Evolutionary conservation across 78 protist genomes (phyloP).

Genomic region (Chrysochromulina tobinii): DNA sequence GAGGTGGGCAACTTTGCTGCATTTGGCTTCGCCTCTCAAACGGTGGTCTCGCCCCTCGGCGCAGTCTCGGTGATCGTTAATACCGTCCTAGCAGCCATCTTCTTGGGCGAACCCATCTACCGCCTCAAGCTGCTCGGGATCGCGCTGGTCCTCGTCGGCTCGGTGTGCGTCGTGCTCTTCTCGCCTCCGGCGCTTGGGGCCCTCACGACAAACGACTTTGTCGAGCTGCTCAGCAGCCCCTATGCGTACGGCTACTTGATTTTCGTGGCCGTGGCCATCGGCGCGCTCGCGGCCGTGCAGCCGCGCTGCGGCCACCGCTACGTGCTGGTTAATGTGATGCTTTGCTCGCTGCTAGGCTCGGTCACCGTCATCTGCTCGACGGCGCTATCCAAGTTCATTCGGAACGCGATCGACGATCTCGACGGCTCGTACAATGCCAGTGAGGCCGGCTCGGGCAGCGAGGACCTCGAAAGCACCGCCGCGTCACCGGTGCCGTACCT

Average conservation of each 20-base stretch:
- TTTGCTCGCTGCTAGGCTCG: constrained; percentile 11
- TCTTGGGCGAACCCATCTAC: not conserved
- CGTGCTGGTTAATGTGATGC: not conserved
- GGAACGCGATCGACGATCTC: too few species aligned
- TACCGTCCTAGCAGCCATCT: not conserved
- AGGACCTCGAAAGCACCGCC: too few species aligned
- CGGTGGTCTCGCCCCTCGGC: constrained; percentile 36
- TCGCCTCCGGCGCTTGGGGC: not conserved
- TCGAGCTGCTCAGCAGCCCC: not conserved
- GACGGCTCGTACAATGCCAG: too few species aligned
- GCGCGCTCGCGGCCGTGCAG: too few species aligned
- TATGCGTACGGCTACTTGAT: too few species aligned
- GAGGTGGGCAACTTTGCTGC: constrained; percentile 43
- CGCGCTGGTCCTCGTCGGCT: not conserved
- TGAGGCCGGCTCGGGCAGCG: too few species aligned
- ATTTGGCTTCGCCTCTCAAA: constrained; percentile 19
- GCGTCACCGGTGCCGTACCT: too few species aligned
- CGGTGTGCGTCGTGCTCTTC: not conserved
- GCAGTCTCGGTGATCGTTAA: constrained; percentile 14
- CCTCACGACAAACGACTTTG: not conserved
- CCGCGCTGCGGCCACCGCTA: not conserved
- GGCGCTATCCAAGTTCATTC: not conserved
- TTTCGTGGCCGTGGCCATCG: not conserved
- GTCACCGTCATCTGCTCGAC: not conserved
- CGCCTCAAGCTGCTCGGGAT: not conserved